These are phyloP conservation scores for Spatholobus suberectus DNA, from an alignment of 306 rosid genomes.

Conservation along the genomic window DNA sequence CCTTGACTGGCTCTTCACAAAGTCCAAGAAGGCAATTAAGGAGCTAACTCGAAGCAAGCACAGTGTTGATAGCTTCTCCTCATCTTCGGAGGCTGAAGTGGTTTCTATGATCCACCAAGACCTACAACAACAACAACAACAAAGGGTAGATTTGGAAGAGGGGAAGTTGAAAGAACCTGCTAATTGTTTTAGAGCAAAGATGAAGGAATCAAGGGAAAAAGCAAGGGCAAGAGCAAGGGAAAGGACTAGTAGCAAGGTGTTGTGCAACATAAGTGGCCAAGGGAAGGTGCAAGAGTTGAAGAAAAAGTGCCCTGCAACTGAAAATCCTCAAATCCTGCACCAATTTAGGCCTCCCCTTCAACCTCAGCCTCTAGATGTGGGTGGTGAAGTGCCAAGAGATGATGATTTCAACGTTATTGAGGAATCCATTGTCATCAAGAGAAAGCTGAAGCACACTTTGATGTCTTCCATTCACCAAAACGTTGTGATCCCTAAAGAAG, in stretches of 20 bases:
- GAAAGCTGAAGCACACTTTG: conserved; percentile 54
- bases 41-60: conserved; percentile 47
- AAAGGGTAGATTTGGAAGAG: neutral
- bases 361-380: neutral
- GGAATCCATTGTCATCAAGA: conserved; percentile 53
- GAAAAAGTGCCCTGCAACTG: conserved; percentile 39
- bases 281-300: conserved; percentile 21
- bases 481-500: conserved; percentile 52
- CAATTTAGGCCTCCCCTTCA: conserved; percentile 46
- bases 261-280: conserved; percentile 9
- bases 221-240: conserved; percentile 82
- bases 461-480: conserved; percentile 40
- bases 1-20: conserved; percentile 80
- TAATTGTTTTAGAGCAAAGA: neutral
- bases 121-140: neutral
- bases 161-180: conserved; percentile 27
- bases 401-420: conserved; percentile 41
- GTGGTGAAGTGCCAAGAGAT: conserved; percentile 33
- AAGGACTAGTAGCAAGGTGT: conserved; percentile 61
- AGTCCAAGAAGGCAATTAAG: conserved; percentile 68
- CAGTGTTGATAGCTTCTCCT: conserved; percentile 28
- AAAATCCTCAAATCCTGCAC: conserved; percentile 44
- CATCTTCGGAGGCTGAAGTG: conserved; percentile 46
- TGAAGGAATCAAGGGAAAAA: conserved; percentile 62
- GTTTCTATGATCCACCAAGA: conserved; percentile 27